Conservation (phyloP, 768 basidiomycete species). For the Hygrocybe punicea region DNA sequence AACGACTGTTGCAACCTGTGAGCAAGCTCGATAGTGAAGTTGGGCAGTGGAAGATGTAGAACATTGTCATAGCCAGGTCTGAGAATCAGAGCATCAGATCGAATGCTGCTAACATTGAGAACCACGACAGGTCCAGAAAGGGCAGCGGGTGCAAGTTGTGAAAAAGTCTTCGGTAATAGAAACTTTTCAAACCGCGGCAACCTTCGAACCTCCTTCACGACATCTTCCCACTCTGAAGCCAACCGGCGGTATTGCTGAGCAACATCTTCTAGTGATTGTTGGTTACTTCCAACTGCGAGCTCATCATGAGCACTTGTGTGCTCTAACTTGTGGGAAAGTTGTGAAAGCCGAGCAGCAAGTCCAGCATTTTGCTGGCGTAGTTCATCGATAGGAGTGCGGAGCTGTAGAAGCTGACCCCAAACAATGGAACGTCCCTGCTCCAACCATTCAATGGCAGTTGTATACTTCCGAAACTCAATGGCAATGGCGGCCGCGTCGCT, state of each 20-base stretch:
- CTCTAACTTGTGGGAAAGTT: background rate
- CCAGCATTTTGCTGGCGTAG: constrained; percentile 7
- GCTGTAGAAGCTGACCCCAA: constrained; percentile 18
- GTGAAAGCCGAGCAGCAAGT: constrained; percentile 7
- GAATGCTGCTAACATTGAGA: constrained; percentile 12
- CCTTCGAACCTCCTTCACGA: constrained; percentile 12
- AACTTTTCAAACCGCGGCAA: constrained; percentile 15
- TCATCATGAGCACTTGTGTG: constrained; percentile 4
- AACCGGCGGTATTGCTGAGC: constrained; percentile 11
- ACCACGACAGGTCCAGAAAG: constrained; percentile 17
- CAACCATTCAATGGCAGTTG: constrained; percentile 21
- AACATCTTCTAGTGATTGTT: background rate
- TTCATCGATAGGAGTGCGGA: constrained; percentile 19
- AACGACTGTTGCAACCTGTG: background rate
- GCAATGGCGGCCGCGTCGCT: constrained; percentile 13
- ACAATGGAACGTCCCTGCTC: constrained; percentile 24
- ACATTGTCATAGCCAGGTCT: background rate
- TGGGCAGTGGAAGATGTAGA: background rate
- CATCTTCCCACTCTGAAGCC: constrained; percentile 15
- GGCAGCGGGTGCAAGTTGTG: constrained; percentile 4
- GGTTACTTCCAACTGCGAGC: background rate
- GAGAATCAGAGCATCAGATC: constrained; percentile 22
- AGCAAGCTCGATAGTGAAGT: background rate
- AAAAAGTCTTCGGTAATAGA: background rate
- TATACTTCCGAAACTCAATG: constrained; percentile 6